Evolutionary conservation across 257 asterid species (phyloP), one percentile per base, ranked within the genome.

Genomic region (Leptodermis oblonga): DNA sequence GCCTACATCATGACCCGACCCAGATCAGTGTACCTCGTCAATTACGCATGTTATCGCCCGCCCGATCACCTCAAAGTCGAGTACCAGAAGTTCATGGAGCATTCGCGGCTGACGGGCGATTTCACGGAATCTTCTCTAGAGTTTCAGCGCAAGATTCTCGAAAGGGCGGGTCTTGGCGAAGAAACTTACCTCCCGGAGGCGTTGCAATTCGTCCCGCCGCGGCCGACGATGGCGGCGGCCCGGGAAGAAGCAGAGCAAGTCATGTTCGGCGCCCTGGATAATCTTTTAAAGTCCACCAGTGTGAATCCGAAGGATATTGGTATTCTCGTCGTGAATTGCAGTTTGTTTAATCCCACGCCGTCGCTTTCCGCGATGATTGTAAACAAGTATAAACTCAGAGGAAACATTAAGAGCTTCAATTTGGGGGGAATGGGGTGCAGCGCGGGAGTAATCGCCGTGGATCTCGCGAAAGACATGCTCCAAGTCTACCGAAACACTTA

Each of bases 361-460:
- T 83, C 88, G 0, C 73, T 83, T 8, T 80, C 85, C 8, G 77
- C 83, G 15, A 70, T 83, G 85, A 75, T 83, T 46, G 76, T 80
- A 12, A 77, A 83, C 34, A 81, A 71, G 49, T 83, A 83, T 66
- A 78, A 80, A 15, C 70, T 83, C 2, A 69, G 76, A 43, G 82
- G 72, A 11, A 81, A 76, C 26, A 72, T 83, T 10, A 66, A 54
- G 70, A 83, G 80, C 78, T 80, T 70, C 61, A 83, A 83, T 30
- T 62, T 83, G 34, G 75, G 85, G 0, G 88, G 87, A 11, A 83
- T 83, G 87, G 85, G 87, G 0, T 83, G 87, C 42, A 80, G 85
- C 39, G 85, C 85, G 9, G 87, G 88, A 34, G 81, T 83, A 1
- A 76, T 80, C 49, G 80, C 85, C 42, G 22, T 78, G 25, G 82